Base-by-base conservation (phyloP, 345 rosid genomes). In the Ceriops decandra region DNA sequence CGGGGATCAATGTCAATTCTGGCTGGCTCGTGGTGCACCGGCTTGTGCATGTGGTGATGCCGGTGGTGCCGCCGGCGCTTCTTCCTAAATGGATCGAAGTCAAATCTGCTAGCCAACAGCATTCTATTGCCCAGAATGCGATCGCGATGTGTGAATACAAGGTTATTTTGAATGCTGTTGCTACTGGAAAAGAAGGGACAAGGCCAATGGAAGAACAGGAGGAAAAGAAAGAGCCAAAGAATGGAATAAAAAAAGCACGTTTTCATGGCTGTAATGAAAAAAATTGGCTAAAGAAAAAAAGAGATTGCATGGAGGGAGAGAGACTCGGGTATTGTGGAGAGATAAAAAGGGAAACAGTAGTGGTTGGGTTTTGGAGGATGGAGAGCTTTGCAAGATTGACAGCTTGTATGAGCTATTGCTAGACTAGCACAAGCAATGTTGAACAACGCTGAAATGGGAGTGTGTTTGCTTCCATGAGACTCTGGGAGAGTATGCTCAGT, bases 21-120 rank as follows among this genome's bases (percentile, higher is more conserved):
- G 24, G 70, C 35, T 5, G 83, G 78, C 57, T 64, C 52, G 6
- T 5, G 76, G 11, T 26, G 63, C 63, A 22, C 6, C 42, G 36
- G 72, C 28, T 32, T 30, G 49, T 66, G 80, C 27, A 59, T 47
- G 36, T 28, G 60, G 71, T 63, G 70, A 31, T 64, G 72, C 59
- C 42, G 81, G 15, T 28, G 68, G 35, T 21, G 28, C 27, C 27
- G 58, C 22, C 30, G 67, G 67, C 64, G 74, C 52, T 15, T 66
- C 5, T 57, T 46, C 49, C 76, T 58, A 74, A 85, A 88, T 1
- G 88, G 92, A 1, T 85, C 35, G 82, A 88, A 83, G 75, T 90
- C 92, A 62, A 85, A 84, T 42, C 79, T 84, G 57, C 65, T 46
- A 15, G 76, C 56, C 63, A 86, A 72, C 62, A 86, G 69, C 28